Evolutionary conservation across 164 flowering plant species (phyloP), one percentile per base, ranked within the genome.

Genomic region (Platanus orientalis): DNA sequence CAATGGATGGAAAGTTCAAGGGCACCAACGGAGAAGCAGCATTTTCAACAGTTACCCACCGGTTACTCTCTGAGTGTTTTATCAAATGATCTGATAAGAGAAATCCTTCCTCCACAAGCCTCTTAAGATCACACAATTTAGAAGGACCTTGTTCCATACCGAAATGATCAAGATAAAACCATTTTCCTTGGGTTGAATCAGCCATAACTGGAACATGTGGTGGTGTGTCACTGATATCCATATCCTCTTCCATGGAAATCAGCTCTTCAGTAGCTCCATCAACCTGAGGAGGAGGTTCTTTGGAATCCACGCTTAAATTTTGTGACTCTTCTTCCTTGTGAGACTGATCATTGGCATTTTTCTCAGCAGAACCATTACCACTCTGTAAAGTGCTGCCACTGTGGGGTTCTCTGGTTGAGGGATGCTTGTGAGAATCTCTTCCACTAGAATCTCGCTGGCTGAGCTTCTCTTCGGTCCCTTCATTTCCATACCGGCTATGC

Each of bases 171-270:
- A 95, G 81, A 77, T 92, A 95, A 78, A 75, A 80, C 99, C 99
- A 95, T 62, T 87, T 84, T 47, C 97, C 96, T 0, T 76, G 11
- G 23, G 64, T 71, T 52, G 82, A 74, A 72, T 84, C 86, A 32
- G 77, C 67, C 60, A 76, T 69, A 21, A 62, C 48, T 13, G 92
- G 73, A 27, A 60, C 89, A 81, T 95, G 96, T 0, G 97, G 97
- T 12, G 99, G 99, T 2, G 99, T 91, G 65, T 92, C 82, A 67
- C 97, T 84, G 63, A 95, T 92, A 76, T 95, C 99, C 99, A 95
- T 95, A 64, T 95, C 99, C 72, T 92, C 99, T 71, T 95, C 99
- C 99, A 95, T 95, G 5, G 99, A 95, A 28, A 62, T 73, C 32
- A 79, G 75, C 74, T 88, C 97, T 68, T 91, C 97, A 26, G 69